Evolutionary conservation across 2,329 filamentous ascomycete species (phyloP).

Genomic region (Paraphaeosphaeria sporulosa): DNA sequence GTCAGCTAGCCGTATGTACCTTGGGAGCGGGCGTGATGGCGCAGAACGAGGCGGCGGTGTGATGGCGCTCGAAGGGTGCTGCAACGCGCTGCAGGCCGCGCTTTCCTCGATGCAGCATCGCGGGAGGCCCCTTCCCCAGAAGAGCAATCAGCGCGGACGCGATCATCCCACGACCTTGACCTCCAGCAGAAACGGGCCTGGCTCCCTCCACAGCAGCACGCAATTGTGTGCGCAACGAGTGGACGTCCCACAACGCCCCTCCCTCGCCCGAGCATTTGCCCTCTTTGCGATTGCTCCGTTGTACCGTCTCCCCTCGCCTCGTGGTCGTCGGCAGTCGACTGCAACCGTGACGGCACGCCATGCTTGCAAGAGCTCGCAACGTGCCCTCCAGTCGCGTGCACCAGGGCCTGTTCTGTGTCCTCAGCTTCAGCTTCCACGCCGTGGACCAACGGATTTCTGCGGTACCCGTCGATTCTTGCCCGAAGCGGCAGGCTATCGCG

Average conservation of each 20-base stretch:
- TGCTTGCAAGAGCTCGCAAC: neutral
- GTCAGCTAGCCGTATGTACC: neutral
- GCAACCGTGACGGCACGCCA: conserved; percentile 10
- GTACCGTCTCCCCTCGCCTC: conserved; percentile 9
- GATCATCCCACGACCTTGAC: neutral
- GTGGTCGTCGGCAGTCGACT: conserved; percentile 8
- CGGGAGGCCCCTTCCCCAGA: neutral
- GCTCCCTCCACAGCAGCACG: conserved; percentile 2
- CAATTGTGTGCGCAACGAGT: conserved; percentile 7
- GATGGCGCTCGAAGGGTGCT: neutral
- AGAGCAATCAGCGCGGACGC: neutral
- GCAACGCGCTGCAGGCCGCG: neutral
- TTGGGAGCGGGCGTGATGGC: neutral
- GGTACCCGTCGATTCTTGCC: conserved; percentile 15
- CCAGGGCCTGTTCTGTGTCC: neutral
- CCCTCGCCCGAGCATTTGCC: neutral
- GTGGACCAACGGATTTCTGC: conserved; percentile 12
- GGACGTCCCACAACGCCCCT: conserved; percentile 8
- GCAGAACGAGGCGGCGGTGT: neutral
- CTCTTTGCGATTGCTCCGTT: neutral
- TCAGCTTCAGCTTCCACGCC: conserved; percentile 6
- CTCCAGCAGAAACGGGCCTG: neutral
- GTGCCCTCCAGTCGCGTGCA: neutral
- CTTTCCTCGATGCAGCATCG: neutral
- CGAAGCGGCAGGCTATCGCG: conserved; percentile 20